Evolutionary conservation across 2,329 filamentous ascomycete genomes (phyloP), one percentile per base, ranked within the genome.

Genomic region (Arthrobotrys entomopaga): DNA sequence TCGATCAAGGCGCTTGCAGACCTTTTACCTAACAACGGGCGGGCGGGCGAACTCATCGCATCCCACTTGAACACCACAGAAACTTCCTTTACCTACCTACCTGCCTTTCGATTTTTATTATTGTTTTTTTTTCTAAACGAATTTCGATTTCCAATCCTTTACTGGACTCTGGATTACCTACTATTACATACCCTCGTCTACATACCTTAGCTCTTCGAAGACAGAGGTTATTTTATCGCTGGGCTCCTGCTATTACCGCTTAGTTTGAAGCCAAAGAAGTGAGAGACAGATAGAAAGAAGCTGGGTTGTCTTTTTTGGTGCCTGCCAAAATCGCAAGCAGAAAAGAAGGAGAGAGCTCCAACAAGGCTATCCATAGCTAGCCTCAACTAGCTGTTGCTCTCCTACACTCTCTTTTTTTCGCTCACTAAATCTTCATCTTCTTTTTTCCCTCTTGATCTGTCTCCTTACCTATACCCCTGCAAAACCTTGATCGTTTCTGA

Each of bases 111-210:
- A 34, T 34, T 34, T 34, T 34, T 34, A 7, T 10, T 34, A n/a
- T n/a, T n/a, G n/a, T n/a, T n/a, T n/a, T n/a, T n/a, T n/a, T n/a
- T n/a, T n/a, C n/a, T n/a, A n/a, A n/a, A n/a, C n/a, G n/a, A n/a
- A n/a, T 34, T 19, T 43, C 46, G 43, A 54, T 57, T 61, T 73
- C 65, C 69, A 73, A 38, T 73, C 69, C 69, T 73, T 73, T 50
- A 42, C 69, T 73, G 69, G 69, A 73, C 61, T 61, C 69, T 73
- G 69, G 61, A 59, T 8, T 56, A 49, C 20, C 26, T 50, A 40
- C 65, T 60, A 67, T 48, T 50, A 67, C 54, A 40, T 34, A 53
- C 29, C 29, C 29, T 34, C 29, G 29, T 8, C 29, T 34, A 34
- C 6, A 34, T 8, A 26, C 42, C 64, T 60, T 24, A 43, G 42